Base-by-base conservation (phyloP, 768 basidiomycete genomes). In the Rhodotorula kratochvilovae region DNA sequence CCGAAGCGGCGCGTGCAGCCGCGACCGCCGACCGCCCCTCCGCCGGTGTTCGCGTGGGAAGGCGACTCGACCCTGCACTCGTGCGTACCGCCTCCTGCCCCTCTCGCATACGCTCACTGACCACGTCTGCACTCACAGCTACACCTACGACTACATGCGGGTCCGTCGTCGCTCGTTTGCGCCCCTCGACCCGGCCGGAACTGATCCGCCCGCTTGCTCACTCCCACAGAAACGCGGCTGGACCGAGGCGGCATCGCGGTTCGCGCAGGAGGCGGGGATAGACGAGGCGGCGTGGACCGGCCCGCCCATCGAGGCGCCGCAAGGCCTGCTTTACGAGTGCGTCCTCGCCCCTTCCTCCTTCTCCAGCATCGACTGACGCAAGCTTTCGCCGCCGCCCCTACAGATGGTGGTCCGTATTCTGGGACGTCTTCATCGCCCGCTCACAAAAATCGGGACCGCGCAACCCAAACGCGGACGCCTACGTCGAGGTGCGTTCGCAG, bases 381-480 rank as follows among this genome's bases (percentile, higher is more conserved):
- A 33, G 10, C 42, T 55, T n/a, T 5, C 33, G 25, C 17, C n/a
- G 23, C 19, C 33, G 16, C 36, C 13, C 13, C 39, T 39, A 13
- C 55, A 76, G 75, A 45, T 76, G 75, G 75, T 76, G 75, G 75
- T 66, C 75, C 7, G 75, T 76, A 27, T 76, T 76, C 56, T 76
- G 75, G 75, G 75, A 76, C 33, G 71, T 76, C 35, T 76, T 76
- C 58, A 73, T 70, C 60, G 68, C 72, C 11, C 71, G 75, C 2
- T 70, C 68, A 5, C 72, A 73, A 15, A 72, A 75, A 55, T 45
- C 65, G 19, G 73, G 73, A 5, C 63, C 67, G 36, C 69, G 69
- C 16, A 74, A 74, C 27, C 63, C 70, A 0, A 61, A 71, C 54
- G 61, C 73, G 5, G 63, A 71, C 56, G 46, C 48, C 29, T 75